phyloP scores from a whole-genome alignment of 2,329 filamentous ascomycete species.

The Botryotinia calthae region DNA sequence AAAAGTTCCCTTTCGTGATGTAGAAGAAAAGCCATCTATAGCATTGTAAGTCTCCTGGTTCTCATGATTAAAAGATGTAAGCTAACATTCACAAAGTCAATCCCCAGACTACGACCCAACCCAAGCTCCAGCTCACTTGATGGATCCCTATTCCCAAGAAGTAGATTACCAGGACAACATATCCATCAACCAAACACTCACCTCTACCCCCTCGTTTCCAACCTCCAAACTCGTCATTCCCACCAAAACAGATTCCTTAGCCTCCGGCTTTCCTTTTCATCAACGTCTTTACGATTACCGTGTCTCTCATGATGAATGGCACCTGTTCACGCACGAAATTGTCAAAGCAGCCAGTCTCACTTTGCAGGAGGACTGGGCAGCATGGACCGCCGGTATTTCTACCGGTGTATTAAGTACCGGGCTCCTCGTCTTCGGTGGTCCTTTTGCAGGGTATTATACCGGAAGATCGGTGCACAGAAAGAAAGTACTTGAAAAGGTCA shows the following conservation, averaged over 20 bases:
- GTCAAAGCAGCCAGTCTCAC: conserved; percentile 29
- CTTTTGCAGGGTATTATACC: conserved; percentile 29
- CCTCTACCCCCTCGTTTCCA: background rate
- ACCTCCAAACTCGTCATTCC: conserved; percentile 24
- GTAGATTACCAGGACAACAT: background rate
- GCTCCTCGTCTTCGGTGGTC: conserved; percentile 28
- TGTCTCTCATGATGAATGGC: conserved; percentile 33
- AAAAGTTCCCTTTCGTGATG: background rate
- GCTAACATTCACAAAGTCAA: background rate
- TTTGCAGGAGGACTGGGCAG: conserved; percentile 27
- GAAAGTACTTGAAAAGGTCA: conserved; percentile 28
- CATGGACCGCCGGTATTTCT: conserved; percentile 31
- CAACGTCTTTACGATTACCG: conserved; percentile 24
- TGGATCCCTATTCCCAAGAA: conserved; percentile 2
- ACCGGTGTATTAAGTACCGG: conserved; percentile 27
- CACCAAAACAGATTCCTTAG: conserved; percentile 30
- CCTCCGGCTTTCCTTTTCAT: conserved; percentile 33
- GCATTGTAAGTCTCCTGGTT: background rate
- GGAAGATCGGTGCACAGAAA: conserved; percentile 31
- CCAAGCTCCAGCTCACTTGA: background rate
- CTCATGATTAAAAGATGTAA: background rate
- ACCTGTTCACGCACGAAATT: conserved; percentile 31
- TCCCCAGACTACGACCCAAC: background rate
- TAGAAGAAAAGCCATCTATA: background rate
- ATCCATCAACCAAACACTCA: background rate